These are phyloP conservation scores for Acer campestre DNA, from an alignment of 345 rosid species.

Conservation along the genomic window DNA sequence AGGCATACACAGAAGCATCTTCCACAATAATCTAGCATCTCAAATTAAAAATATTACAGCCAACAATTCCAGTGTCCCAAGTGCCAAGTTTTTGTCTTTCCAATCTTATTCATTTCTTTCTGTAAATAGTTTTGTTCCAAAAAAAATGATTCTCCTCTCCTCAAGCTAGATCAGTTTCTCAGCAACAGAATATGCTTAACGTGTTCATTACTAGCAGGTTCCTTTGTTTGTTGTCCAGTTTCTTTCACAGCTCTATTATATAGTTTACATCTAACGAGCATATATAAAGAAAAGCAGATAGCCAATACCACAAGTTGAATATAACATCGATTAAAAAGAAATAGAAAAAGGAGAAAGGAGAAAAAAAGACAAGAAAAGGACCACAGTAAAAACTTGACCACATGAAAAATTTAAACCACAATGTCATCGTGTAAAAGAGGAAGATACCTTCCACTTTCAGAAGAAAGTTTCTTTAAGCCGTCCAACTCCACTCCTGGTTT, in stretches of 20 bases:
- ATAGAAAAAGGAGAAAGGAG: not conserved
- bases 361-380: not conserved
- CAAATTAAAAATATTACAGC: slow-evolving; percentile 1
- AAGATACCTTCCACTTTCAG: slow-evolving; percentile 77
- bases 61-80: not conserved
- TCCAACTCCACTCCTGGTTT: slow-evolving; percentile 68
- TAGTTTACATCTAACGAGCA: not conserved
- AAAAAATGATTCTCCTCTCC: not conserved
- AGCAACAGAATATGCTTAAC: not conserved
- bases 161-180: not conserved
- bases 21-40: not conserved
- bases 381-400: not conserved
- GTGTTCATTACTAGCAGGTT: not conserved
- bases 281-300: not conserved
- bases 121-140: not conserved
- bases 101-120: not conserved
- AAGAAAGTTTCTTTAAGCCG: slow-evolving; percentile 55
- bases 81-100: not conserved
- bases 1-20: not conserved
- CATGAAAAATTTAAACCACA: slow-evolving; percentile 9
- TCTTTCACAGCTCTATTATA: not conserved
- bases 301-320: not conserved
- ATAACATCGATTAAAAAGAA: not conserved
- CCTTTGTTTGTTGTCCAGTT: not conserved
- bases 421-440: slow-evolving; percentile 9